A percentile compares a stretch with the other conserved stretches of the same genome.
phyloP scores from a whole-genome alignment of 495 filamentous ascomycete species.

The Penicillium longicatenatum region DNA sequence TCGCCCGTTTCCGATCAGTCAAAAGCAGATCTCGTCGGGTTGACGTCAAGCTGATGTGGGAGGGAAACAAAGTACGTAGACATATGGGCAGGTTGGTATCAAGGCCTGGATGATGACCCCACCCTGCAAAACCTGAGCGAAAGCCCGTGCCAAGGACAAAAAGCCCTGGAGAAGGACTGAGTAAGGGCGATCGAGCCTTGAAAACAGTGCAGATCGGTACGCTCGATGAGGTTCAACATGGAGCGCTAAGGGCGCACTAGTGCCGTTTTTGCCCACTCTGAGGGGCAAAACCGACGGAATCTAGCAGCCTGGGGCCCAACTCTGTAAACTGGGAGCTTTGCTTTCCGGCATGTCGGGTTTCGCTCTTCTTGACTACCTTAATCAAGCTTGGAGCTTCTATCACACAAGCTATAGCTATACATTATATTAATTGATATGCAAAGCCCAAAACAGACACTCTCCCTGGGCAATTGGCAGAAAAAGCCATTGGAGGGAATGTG shows the following conservation, averaged over 20 bases:
- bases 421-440: not conserved
- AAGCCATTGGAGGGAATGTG: conserved; percentile 1
- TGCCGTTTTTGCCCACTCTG: conserved; percentile 1
- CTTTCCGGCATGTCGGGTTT: too few species aligned
- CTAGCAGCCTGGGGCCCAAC: not conserved
- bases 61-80: not conserved
- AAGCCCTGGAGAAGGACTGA: not conserved
- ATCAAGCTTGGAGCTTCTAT: too few species aligned
- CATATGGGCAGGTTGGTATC: not conserved
- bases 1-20: conserved; percentile 7
- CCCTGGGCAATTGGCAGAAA: not conserved
- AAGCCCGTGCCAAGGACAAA: conserved; percentile 21
- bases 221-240: conserved; percentile 19
- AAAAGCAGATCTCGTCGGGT: not conserved
- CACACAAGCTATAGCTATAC: not conserved
- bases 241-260: conserved; percentile 10
- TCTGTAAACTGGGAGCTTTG: not conserved
- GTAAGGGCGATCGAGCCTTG: conserved; percentile 1
- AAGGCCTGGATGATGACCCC: conserved; percentile 4
- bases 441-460: not conserved
- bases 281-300: not conserved
- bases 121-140: conserved; percentile 9
- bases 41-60: conserved; percentile 35
- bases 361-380: too few species aligned
- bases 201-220: conserved; percentile 16